Evolutionary conservation across 306 rosid genomes (phyloP), one percentile per base, ranked within the genome.

Genomic region (Castanopsis chinensis): DNA sequence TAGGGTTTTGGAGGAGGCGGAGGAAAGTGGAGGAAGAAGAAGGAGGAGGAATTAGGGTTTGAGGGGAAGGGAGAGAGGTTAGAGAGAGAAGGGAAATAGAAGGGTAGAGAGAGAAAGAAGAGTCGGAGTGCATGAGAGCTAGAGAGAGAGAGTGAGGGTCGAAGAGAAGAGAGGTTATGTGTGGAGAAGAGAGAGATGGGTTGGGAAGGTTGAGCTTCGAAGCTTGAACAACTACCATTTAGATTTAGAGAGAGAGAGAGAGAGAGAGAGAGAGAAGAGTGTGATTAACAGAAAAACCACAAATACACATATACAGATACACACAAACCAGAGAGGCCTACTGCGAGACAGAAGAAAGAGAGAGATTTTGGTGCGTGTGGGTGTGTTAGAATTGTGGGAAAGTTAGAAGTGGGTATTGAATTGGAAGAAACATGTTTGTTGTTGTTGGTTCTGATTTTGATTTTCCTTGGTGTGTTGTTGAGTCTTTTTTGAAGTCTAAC

Each of bases 51-150:
- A 94, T 81, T 30, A 84, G 71, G 80, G 93, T 90, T 78, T 87
- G 93, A 8, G 93, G 88, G 49, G 84, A 23, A 45, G 91, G 89
- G 51, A 86, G 87, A 18, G 88, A 78, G 10, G 88, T 61, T 5
- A 68, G 32, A 10, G 89, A 79, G 35, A 79, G 79, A 13, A 90
- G 80, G 33, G 94, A 82, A 18, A 90, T 69, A 0, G 91, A 88
- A 41, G 97, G 92, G 85, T 87, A 94, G 77, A 94, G 97, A 75
- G 97, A 91, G 69, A 94, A 53, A 6, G 97, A 88, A 10, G 99
- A 90, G 76, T 94, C 97, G 68, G 97, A 86, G 86, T 94, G 93
- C 82, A 88, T 85, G 5, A 94, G 94, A 65, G 99, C 92, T 14
- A 92, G 93, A 20, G 97, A 90, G 57, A 81, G 93, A 20, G 97